Conservation (phyloP, 495 filamentous ascomycete genomes). For the Neurospora sp. region DNA sequence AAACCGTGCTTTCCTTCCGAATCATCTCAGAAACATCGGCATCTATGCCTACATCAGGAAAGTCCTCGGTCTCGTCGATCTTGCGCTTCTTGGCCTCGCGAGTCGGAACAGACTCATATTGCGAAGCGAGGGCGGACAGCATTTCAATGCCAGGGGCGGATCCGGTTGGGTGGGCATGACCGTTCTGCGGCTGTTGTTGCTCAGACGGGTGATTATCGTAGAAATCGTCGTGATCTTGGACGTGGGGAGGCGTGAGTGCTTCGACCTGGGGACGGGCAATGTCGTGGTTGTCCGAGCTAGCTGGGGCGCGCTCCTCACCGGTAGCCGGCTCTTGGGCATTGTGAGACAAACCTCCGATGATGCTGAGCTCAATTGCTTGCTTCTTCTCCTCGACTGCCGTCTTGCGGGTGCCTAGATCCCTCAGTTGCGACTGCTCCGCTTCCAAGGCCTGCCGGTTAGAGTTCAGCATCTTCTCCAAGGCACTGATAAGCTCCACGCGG, state of each 20-base stretch:
- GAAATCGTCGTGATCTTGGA: conserved; percentile 23
- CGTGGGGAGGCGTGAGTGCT: conserved; percentile 64
- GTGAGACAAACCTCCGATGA: conserved; percentile 66
- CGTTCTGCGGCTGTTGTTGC: conserved; percentile 17
- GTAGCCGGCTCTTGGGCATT: conserved; percentile 32
- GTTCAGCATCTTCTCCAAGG: conserved; percentile 71
- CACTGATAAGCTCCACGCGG: conserved; percentile 63
- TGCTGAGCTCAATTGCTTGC: conserved; percentile 77
- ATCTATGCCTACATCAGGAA: conserved; percentile 65
- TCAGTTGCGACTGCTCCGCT: conserved; percentile 53
- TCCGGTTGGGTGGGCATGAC: conserved; percentile 3
- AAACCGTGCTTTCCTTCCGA: conserved; percentile 35
- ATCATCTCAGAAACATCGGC: conserved; percentile 77
- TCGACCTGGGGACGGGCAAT: conserved; percentile 67
- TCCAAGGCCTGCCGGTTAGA: conserved; percentile 60
- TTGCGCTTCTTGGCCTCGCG: conserved; percentile 67
- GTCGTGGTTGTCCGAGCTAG: conserved; percentile 32
- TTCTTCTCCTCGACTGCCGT: conserved; percentile 64
- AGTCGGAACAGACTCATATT: conserved; percentile 34
- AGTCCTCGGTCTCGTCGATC: conserved; percentile 51
- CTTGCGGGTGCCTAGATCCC: conserved; percentile 50
- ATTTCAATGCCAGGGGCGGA: conserved; percentile 39
- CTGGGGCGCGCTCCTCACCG: conserved; percentile 23
- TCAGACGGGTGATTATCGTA: conserved; percentile 9
- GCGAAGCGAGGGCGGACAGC: conserved; percentile 40